Percentiles rank a stretch among this genome's conserved stretches.
Conservation (phyloP, 441 rosid species). For the Aquilaria agallochum region DNA sequence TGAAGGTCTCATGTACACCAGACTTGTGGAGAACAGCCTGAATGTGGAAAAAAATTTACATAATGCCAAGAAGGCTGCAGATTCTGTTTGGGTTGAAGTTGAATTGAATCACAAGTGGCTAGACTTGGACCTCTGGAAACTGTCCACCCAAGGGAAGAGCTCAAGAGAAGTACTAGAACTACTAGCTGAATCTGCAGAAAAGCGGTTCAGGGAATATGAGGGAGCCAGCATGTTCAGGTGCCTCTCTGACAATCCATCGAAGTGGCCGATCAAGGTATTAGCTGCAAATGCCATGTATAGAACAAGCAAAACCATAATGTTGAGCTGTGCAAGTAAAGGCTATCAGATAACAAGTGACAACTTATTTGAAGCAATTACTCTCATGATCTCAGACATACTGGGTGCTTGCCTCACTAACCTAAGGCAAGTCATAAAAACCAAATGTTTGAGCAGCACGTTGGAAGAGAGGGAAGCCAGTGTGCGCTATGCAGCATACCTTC, state of each 20-base stretch:
- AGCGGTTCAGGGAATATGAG: conserved; percentile 40
- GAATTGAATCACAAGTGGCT: conserved; percentile 80
- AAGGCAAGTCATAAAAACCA: conserved; percentile 30
- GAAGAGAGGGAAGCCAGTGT: conserved; percentile 58
- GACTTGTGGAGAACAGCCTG: conserved; percentile 42
- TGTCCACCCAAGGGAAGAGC: conserved; percentile 34
- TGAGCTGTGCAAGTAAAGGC: conserved; percentile 24
- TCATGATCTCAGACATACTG: conserved; percentile 53
- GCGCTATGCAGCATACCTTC: conserved; percentile 46
- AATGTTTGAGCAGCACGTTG: conserved; percentile 49
- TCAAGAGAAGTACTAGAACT: conserved; percentile 43
- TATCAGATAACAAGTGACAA: conserved; percentile 18
- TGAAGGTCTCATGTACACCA: conserved; percentile 59
- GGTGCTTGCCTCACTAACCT: conserved; percentile 78
- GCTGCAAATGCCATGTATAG: conserved; percentile 89
- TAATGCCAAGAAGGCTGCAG: conserved; percentile 53
- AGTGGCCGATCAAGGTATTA: conserved; percentile 67
- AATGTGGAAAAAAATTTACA: conserved; percentile 28
- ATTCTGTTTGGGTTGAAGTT: conserved; percentile 48
- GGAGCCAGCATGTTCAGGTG: conserved; percentile 29
- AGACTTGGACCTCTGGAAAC: conserved; percentile 49
- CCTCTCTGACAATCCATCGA: conserved; percentile 40
- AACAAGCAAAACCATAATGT: conserved; percentile 57
- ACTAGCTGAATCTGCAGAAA: conserved; percentile 52
- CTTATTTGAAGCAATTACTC: conserved; percentile 34